Evolutionary conservation across 73 alveolate genomes (phyloP).

Genomic region (Blepharisma japonicum): DNA sequence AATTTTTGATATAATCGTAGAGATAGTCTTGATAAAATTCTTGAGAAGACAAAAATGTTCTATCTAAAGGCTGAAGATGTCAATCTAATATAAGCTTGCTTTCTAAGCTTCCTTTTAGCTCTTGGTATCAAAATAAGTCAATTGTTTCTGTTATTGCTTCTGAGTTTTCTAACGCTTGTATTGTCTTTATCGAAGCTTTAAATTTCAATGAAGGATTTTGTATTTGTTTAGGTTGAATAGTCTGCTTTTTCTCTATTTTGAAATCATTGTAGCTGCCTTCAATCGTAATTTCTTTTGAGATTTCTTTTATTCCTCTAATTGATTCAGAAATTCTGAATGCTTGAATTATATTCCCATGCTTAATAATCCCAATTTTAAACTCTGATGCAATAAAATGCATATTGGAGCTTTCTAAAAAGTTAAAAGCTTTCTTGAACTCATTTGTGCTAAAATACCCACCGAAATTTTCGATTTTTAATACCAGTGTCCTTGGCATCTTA

Average conservation of each 20-base stretch:
- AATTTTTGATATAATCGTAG: background rate
- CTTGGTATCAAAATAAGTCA: background rate
- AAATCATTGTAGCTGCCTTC: slow-evolving; percentile 4
- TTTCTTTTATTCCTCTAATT: background rate
- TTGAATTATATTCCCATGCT: background rate
- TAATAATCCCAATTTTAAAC: background rate
- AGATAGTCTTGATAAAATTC: slow-evolving; percentile 9
- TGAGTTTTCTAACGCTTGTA: background rate
- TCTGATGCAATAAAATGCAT: background rate
- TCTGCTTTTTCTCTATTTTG: background rate
- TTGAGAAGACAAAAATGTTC: slow-evolving; percentile 7
- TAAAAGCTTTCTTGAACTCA: background rate
- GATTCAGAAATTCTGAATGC: background rate
- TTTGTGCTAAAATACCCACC: background rate
- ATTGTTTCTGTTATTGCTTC: background rate
- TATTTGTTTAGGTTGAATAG: background rate
- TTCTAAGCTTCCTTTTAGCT: background rate
- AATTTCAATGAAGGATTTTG: background rate
- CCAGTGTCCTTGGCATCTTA: background rate
- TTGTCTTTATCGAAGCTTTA: slow-evolving; percentile 8
- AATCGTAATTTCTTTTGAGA: background rate
- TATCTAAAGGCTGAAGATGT: slow-evolving; percentile 28
- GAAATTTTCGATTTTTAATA: background rate
- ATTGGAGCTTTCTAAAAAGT: background rate
- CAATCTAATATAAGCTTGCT: background rate